These are phyloP conservation scores for Calocybe indica DNA, from an alignment of 768 basidiomycete genomes.

Conservation along the genomic window DNA sequence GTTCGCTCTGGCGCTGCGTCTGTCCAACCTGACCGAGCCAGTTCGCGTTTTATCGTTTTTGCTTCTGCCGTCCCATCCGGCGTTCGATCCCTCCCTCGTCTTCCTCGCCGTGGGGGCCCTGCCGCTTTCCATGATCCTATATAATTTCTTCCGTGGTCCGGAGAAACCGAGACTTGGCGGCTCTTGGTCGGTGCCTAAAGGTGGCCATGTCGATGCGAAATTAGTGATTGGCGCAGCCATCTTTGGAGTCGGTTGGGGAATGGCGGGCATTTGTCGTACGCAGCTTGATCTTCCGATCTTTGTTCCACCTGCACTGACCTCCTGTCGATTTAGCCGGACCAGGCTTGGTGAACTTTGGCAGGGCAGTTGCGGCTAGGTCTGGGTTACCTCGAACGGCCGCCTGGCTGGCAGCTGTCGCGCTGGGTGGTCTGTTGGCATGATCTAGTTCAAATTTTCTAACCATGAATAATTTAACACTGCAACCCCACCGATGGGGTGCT, in stretches of 20 bases:
- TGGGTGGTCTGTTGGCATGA: slow-evolving; percentile 34
- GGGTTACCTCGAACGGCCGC: slow-evolving; percentile 24
- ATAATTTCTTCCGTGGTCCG: slow-evolving; percentile 32
- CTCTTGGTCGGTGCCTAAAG: slow-evolving; percentile 34
- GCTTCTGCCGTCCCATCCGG: slow-evolving; percentile 37
- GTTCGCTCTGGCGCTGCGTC: slow-evolving; percentile 47
- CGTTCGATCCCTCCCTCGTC: slow-evolving; percentile 52
- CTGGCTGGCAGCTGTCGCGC: slow-evolving; percentile 36
- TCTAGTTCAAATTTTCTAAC: background rate
- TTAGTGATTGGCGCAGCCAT: slow-evolving; percentile 46
- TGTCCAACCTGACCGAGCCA: slow-evolving; percentile 48
- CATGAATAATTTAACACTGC: no score
- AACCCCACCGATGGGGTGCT: no score
- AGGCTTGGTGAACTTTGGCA: slow-evolving; percentile 55
- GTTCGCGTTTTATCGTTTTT: slow-evolving; percentile 47
- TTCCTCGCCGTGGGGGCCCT: slow-evolving; percentile 49
- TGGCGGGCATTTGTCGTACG: slow-evolving; percentile 59
- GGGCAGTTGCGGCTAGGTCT: slow-evolving; percentile 31
- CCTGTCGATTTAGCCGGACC: slow-evolving; percentile 44
- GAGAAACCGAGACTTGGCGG: slow-evolving; percentile 38
- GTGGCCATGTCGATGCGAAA: slow-evolving; percentile 33
- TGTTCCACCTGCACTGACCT: slow-evolving; percentile 6
- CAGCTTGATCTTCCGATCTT: slow-evolving; percentile 5
- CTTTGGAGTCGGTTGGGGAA: slow-evolving; percentile 61
- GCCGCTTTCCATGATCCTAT: slow-evolving; percentile 39